phyloP scores from a whole-genome alignment of 768 basidiomycete species.

The Plicaturopsis crispa region DNA sequence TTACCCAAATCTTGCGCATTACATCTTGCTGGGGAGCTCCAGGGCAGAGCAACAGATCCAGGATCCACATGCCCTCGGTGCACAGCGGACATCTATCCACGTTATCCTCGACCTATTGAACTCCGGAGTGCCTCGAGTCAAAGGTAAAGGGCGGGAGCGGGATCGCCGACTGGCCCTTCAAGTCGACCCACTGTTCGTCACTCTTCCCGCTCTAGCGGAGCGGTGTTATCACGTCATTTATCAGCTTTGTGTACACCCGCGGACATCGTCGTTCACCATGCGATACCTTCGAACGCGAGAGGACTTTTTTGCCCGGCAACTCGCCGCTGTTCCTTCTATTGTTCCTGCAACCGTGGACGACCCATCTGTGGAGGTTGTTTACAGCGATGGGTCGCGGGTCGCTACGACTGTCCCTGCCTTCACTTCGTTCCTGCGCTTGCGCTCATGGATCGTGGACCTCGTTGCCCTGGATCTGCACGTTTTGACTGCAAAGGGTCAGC shows the following conservation, averaged over 20 bases:
- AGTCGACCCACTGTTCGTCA: conserved; percentile 47
- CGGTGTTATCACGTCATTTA: conserved; percentile 77
- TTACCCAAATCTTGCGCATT: conserved; percentile 84
- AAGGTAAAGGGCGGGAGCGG: conserved; percentile 32
- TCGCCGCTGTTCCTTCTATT: conserved; percentile 66
- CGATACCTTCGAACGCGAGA: conserved; percentile 83
- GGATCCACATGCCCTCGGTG: conserved; percentile 70
- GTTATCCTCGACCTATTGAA: conserved; percentile 74
- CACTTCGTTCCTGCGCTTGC: conserved; percentile 70
- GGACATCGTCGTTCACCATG: conserved; percentile 74
- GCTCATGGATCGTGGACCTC: conserved; percentile 80
- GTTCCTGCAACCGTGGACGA: conserved; percentile 43
- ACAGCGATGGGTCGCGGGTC: conserved; percentile 64
- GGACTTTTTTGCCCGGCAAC: conserved; percentile 83
- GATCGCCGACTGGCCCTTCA: conserved; percentile 16
- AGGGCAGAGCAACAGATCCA: conserved; percentile 61
- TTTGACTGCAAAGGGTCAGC: conserved; percentile 69
- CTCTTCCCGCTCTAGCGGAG: conserved; percentile 75
- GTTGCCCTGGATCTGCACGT: conserved; percentile 86
- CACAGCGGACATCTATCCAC: conserved; percentile 68
- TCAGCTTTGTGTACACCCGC: conserved; percentile 82
- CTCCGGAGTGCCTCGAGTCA: conserved; percentile 57
- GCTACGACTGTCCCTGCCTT: conserved; percentile 61
- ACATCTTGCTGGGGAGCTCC: conserved; percentile 68
- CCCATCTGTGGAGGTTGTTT: conserved; percentile 50